These are phyloP conservation scores for Penicillium sp. DNA, from an alignment of 2,329 filamentous ascomycete species.

Conservation along the genomic window DNA sequence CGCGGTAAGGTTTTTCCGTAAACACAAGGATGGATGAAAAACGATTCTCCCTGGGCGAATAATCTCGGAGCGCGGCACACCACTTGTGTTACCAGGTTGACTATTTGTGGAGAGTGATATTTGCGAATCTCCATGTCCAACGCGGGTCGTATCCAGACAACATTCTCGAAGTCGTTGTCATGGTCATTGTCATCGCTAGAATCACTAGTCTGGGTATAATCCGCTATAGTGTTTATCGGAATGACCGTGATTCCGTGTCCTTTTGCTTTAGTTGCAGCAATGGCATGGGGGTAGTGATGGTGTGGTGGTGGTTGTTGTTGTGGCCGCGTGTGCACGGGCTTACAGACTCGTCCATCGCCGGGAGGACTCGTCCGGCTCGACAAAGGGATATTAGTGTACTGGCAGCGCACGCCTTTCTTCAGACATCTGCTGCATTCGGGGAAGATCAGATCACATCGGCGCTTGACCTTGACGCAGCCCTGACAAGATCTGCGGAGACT, in stretches of 20 bases:
- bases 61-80: slow-evolving; percentile 17
- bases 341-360: slow-evolving; percentile 1
- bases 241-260: not conserved
- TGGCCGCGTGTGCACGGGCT: not conserved
- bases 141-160: slow-evolving; percentile 14
- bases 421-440: slow-evolving; percentile 24
- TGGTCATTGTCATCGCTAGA: not conserved
- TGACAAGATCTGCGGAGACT: slow-evolving; percentile 27
- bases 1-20: slow-evolving; percentile 14
- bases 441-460: slow-evolving; percentile 25
- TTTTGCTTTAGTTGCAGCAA: not conserved
- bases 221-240: not conserved
- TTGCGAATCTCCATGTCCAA: slow-evolving; percentile 23
- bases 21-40: slow-evolving; percentile 25
- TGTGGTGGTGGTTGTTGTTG: not conserved
- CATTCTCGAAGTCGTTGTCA: not conserved
- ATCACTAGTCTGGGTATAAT: not conserved
- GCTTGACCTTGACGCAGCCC: slow-evolving; percentile 24
- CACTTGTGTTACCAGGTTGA: slow-evolving; percentile 20
- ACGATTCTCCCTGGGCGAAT: slow-evolving; percentile 20
- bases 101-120: slow-evolving; percentile 18
- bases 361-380: slow-evolving; percentile 5
- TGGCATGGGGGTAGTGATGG: not conserved
- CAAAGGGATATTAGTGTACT: slow-evolving; percentile 24
- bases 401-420: slow-evolving; percentile 19